Evolutionary conservation across 1,284 basidiomycete species (phyloP).

Genomic region (Porogramme epimiltina): DNA sequence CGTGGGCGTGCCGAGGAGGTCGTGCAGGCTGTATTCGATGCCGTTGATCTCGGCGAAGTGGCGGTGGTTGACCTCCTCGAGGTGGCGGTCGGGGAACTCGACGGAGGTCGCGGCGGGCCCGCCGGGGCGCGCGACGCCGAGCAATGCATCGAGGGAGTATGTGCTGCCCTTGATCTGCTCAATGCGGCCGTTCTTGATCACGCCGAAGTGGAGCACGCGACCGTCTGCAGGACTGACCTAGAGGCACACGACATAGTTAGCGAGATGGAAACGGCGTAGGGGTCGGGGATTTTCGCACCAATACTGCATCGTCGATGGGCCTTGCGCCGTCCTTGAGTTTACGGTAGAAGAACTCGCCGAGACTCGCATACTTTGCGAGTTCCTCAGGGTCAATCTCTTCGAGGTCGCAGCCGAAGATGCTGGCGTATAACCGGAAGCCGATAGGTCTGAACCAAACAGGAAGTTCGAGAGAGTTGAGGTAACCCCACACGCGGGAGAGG

Average conservation of each 20-base stretch:
- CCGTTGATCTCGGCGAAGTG: slow-evolving; percentile 97
- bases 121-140: slow-evolving; percentile 65
- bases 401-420: slow-evolving; percentile 91
- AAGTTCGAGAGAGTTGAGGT: slow-evolving; percentile 88
- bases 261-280: background rate
- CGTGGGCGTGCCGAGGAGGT: slow-evolving; percentile 65
- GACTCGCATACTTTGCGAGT: slow-evolving; percentile 76
- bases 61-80: slow-evolving; percentile 73
- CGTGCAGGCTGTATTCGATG: slow-evolving; percentile 91
- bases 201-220: slow-evolving; percentile 89
- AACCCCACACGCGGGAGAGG: slow-evolving; percentile 95
- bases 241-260: background rate
- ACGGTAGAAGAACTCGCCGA: slow-evolving; percentile 96
- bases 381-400: slow-evolving; percentile 87
- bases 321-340: slow-evolving; percentile 82
- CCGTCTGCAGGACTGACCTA: slow-evolving; percentile 95
- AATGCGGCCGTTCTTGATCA: slow-evolving; percentile 80
- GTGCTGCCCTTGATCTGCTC: slow-evolving; percentile 99
- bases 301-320: slow-evolving; percentile 76
- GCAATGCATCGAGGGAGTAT: slow-evolving; percentile 91
- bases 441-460: slow-evolving; percentile 94
- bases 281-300: slow-evolving; percentile 52
- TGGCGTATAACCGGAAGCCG: slow-evolving; percentile 86
- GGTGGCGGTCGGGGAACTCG: slow-evolving; percentile 46
- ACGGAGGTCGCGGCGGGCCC: slow-evolving; percentile 43